Base-by-base conservation (phyloP, 352 stramenopile species). In the Pythium scleroteichum region DNA sequence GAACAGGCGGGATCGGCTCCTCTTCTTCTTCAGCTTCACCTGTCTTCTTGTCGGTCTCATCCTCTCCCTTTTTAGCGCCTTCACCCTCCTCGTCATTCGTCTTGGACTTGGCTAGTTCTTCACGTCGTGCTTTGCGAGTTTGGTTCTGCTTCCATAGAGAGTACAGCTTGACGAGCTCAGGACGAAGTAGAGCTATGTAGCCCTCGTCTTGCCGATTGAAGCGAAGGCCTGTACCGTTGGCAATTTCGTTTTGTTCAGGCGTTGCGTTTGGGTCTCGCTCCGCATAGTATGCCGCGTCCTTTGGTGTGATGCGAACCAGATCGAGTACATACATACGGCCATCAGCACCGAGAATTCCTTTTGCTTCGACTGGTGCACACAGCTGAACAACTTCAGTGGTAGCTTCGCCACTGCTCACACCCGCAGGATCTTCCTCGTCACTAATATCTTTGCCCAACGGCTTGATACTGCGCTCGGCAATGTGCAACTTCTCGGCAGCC, bases 331-430 rank as follows among this genome's bases (percentile, higher is more conserved):
- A 99, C 64, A 92, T 82, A 52, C 90, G 85, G 17, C 83, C 87
- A 66, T 99, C 96, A 12, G 91, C 97, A n/a, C 95, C 94, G 27
- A 89, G 67, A 64, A 98, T 98, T 26, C 95, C 95, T 77, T 99
- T 99, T 48, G 92, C 94, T 61, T 98, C 96, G 45, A 98, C 82
- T 7, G 96, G 94, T 19, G 86, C 91, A 63, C 90, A 98, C 1
- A 98, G 74, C 53, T 83, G 69, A 22, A 92, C 76, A 20, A 87
- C 70, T 9, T 78, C 66, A 0, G 76, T 82, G n/a, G 57, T 67
- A 8, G 80, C 86, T 42, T 91, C 85, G 8, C 82, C 82, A 29
- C 62, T 58, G 50, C 52, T 64, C 7, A 61, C 62, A 53, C 50
- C 62, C n/a, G 33, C 59, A 2, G 27, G 53, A 23, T 62, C 76